These are phyloP conservation scores for Margaritispora aquatica DNA, from an alignment of 495 filamentous ascomycete genomes.

Conservation along the genomic window DNA sequence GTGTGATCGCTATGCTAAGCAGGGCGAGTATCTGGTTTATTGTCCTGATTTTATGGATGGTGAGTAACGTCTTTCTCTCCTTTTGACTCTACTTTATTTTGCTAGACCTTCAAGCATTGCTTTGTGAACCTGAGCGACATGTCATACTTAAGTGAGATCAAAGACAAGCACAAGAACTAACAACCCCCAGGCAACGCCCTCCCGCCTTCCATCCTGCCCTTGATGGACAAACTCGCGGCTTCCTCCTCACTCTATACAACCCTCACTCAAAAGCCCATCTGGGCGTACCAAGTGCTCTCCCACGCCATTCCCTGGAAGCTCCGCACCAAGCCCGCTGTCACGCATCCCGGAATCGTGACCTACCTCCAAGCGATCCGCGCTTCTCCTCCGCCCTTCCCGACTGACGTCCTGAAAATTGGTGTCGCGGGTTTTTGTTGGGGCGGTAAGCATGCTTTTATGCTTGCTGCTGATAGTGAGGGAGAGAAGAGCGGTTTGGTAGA, in stretches of 20 bases:
- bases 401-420: slow-evolving; percentile 29
- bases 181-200: slow-evolving; percentile 19
- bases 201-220: neutral
- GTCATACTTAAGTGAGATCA: too few relatives aligned
- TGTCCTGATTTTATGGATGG: slow-evolving; percentile 57
- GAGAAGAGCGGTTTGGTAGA: slow-evolving; percentile 35
- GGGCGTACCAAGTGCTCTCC: slow-evolving; percentile 9
- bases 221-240: slow-evolving; percentile 6
- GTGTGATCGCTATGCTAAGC: slow-evolving; percentile 45
- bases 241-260: slow-evolving; percentile 9
- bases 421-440: slow-evolving; percentile 58
- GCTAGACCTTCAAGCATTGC: too few relatives aligned
- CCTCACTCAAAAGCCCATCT: slow-evolving; percentile 16
- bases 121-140: too few relatives aligned
- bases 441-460: slow-evolving; percentile 40
- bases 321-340: slow-evolving; percentile 27
- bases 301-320: slow-evolving; percentile 31
- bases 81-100: too few relatives aligned
- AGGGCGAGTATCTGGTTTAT: slow-evolving; percentile 42
- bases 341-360: slow-evolving; percentile 35
- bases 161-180: neutral
- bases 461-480: slow-evolving; percentile 30
- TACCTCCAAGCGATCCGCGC: slow-evolving; percentile 42
- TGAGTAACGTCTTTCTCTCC: slow-evolving; percentile 20
- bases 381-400: slow-evolving; percentile 17